A percentile compares a stretch with the other conserved stretches of the same genome.
These are phyloP conservation scores for Candida incommunis DNA, from an alignment of 805 yeast species.

Conservation along the genomic window DNA sequence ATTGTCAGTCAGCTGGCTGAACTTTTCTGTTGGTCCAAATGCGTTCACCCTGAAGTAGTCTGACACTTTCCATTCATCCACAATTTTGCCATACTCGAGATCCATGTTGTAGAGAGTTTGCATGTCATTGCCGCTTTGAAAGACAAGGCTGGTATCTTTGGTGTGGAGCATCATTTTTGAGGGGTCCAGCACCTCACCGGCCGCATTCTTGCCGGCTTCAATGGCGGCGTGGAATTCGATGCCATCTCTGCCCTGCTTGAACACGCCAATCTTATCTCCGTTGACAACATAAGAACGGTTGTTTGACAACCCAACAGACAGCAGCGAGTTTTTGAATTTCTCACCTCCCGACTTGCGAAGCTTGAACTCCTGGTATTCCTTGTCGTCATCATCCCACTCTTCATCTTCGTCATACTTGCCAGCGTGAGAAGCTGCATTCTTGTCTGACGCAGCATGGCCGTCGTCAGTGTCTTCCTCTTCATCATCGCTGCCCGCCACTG, in stretches of 20 bases:
- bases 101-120: slow-evolving; percentile 58
- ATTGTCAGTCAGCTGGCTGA: slow-evolving; percentile 60
- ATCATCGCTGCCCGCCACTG: slow-evolving; percentile 20
- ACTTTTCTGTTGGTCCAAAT: slow-evolving; percentile 60
- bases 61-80: slow-evolving; percentile 69
- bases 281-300: slow-evolving; percentile 69
- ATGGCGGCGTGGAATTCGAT: slow-evolving; percentile 58
- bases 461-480: slow-evolving; percentile 23
- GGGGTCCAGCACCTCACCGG: slow-evolving; percentile 42
- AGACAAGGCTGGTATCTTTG: slow-evolving; percentile 52
- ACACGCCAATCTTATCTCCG: slow-evolving; percentile 70
- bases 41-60: slow-evolving; percentile 34
- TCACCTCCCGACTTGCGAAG: slow-evolving; percentile 18
- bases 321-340: slow-evolving; percentile 45
- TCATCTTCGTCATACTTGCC: slow-evolving; percentile 13
- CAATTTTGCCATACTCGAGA: slow-evolving; percentile 59
- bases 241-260: slow-evolving; percentile 39
- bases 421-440: slow-evolving; percentile 5
- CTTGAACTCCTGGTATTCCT: slow-evolving; percentile 17
- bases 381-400: slow-evolving; percentile 26
- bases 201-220: slow-evolving; percentile 36
- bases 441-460: slow-evolving; percentile 19
- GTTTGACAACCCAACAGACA: slow-evolving; percentile 57
- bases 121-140: slow-evolving; percentile 37
- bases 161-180: slow-evolving; percentile 60